These are phyloP conservation scores for Eudorina sp. DNA, from an alignment of 139 green algal genomes.

Conservation along the genomic window DNA sequence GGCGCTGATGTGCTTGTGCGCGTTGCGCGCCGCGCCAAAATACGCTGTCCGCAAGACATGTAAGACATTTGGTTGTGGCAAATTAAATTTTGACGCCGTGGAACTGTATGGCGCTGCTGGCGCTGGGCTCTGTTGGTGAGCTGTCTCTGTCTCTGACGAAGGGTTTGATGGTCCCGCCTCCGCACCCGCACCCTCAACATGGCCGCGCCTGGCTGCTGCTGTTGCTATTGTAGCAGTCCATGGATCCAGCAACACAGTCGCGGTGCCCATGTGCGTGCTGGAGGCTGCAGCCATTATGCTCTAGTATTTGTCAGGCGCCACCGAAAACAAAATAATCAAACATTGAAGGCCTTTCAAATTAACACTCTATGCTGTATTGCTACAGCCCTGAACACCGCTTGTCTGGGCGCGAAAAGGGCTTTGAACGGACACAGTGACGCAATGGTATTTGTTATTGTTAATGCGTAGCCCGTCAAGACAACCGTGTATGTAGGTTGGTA, in stretches of 20 bases:
- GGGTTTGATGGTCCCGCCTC: background rate
- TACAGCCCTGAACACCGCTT: too few relatives aligned
- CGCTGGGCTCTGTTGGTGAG: background rate
- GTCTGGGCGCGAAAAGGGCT: too few relatives aligned
- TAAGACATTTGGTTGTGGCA: background rate
- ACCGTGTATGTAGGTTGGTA: too few relatives aligned
- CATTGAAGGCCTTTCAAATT: too few relatives aligned
- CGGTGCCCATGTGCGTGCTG: too few relatives aligned
- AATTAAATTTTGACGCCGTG: background rate
- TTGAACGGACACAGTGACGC: too few relatives aligned
- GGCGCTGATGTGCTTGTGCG: background rate
- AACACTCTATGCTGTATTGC: too few relatives aligned
- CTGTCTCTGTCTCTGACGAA: background rate
- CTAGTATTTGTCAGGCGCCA: too few relatives aligned
- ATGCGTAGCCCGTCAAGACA: too few relatives aligned
- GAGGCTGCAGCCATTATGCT: too few relatives aligned
- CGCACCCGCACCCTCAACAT: background rate
- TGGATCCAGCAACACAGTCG: slow-evolving; percentile 2
- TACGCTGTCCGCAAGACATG: background rate
- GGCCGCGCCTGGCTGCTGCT: background rate
- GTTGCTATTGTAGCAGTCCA: background rate
- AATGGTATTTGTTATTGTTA: too few relatives aligned
- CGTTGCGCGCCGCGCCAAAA: background rate
- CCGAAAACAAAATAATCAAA: too few relatives aligned
- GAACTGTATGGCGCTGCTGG: background rate